These are phyloP conservation scores for Lepidopterella palustris DNA, from an alignment of 495 filamentous ascomycete species.

Conservation along the genomic window DNA sequence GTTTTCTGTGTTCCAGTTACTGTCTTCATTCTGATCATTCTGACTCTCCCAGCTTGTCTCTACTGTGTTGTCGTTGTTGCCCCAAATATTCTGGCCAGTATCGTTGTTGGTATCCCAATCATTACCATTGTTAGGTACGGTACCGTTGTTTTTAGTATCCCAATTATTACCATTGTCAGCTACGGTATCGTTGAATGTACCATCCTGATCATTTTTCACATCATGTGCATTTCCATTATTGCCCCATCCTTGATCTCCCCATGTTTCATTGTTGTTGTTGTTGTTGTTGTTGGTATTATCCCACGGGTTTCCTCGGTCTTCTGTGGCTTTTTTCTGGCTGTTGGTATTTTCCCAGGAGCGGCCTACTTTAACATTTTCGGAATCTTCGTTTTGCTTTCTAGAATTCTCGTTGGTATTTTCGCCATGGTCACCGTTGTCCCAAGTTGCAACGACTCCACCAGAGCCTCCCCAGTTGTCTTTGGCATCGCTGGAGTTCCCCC, in stretches of 20 bases:
- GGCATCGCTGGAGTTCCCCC: not conserved
- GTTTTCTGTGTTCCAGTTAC: too few species aligned
- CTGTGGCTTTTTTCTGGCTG: not conserved
- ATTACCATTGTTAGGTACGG: constrained; percentile 5
- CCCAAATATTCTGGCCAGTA: constrained; percentile 7
- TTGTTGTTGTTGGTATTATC: not conserved
- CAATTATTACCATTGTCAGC: not conserved
- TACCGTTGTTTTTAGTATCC: not conserved
- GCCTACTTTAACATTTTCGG: too few species aligned
- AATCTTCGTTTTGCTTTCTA: not conserved
- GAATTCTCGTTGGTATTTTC: not conserved
- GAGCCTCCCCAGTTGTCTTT: not conserved
- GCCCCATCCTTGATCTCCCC: not conserved
- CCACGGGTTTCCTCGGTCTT: not conserved
- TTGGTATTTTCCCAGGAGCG: not conserved
- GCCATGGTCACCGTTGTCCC: not conserved
- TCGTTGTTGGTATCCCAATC: constrained; percentile 6
- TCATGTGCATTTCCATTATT: not conserved
- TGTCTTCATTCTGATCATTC: not conserved
- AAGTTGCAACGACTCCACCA: not conserved
- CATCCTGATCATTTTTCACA: not conserved
- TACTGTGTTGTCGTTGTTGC: not conserved
- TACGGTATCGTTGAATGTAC: not conserved
- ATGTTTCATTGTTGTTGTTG: constrained; percentile 1
- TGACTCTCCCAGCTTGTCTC: not conserved